Percentiles rank a stretch among this genome's conserved stretches.
phyloP scores from a whole-genome alignment of 73 alveolate species.

The Paraurostyla sp. region DNA sequence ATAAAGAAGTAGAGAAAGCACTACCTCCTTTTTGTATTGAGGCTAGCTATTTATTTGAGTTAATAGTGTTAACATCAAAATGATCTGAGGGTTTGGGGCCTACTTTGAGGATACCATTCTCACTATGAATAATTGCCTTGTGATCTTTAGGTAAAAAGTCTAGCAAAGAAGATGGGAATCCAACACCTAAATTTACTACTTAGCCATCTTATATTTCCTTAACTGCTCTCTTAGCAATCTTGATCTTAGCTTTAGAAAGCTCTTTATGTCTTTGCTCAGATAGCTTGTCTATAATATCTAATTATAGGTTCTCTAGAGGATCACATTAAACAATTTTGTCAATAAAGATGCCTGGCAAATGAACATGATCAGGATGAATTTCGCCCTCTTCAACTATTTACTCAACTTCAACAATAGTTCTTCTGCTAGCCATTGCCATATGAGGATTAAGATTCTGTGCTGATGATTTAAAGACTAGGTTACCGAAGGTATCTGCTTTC shows the following conservation, averaged over 20 bases:
- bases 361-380: constrained; percentile 83
- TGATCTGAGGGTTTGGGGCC: constrained; percentile 85
- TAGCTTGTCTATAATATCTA: constrained; percentile 54
- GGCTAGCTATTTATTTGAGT: constrained; percentile 92
- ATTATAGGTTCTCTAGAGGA: constrained; percentile 75
- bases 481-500: constrained; percentile 88
- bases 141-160: constrained; percentile 63
- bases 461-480: constrained; percentile 82
- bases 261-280: too few species aligned
- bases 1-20: constrained; percentile 82
- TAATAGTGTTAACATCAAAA: constrained; percentile 84
- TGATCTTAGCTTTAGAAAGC: constrained; percentile 73
- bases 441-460: constrained; percentile 85
- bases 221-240: too few species aligned
- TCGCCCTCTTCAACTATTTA: constrained; percentile 81
- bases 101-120: constrained; percentile 85
- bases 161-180: too few species aligned
- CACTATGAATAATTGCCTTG: constrained; percentile 74
- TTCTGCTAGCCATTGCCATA: constrained; percentile 81
- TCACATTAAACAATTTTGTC: constrained; percentile 82
- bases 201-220: too few species aligned
- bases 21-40: constrained; percentile 88
- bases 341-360: constrained; percentile 89
- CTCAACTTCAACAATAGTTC: constrained; percentile 86
- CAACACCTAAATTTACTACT: too few species aligned